Percentiles rank a stretch among this genome's conserved stretches.
Evolutionary conservation across 2,329 filamentous ascomycete genomes (phyloP).

Genomic region (Onygenales sp.): DNA sequence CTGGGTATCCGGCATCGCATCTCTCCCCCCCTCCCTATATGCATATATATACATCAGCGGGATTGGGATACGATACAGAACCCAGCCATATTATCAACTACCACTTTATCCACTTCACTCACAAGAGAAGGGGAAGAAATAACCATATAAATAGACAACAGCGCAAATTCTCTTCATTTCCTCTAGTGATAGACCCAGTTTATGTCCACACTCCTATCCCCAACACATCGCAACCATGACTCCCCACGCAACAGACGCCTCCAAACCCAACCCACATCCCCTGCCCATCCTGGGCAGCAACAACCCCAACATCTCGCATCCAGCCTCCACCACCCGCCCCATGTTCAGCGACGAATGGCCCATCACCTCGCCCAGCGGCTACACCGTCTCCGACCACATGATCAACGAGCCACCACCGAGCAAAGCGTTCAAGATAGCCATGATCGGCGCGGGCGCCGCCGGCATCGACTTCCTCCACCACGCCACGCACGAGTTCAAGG

Average conservation of each 20-base stretch:
- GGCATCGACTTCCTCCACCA: slow-evolving; percentile 15
- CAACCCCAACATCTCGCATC: slow-evolving; percentile 10
- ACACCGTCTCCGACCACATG: slow-evolving; percentile 10
- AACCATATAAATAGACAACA: background rate
- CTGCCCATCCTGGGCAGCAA: slow-evolving; percentile 8
- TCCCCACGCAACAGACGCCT: background rate
- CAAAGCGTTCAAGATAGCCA: slow-evolving; percentile 11
- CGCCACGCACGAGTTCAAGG: slow-evolving; percentile 6
- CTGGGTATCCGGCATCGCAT: too few relatives aligned
- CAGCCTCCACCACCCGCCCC: slow-evolving; percentile 7
- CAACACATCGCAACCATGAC: background rate
- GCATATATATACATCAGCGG: background rate
- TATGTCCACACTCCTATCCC: background rate
- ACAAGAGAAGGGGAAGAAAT: too few relatives aligned
- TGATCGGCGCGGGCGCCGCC: slow-evolving; percentile 12
- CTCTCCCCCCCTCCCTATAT: too few relatives aligned
- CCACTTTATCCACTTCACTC: background rate
- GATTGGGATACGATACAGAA: background rate
- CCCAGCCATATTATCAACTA: background rate
- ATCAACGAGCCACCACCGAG: slow-evolving; percentile 9
- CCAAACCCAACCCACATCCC: background rate
- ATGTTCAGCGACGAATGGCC: slow-evolving; percentile 10
- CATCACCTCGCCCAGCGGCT: slow-evolving; percentile 7
- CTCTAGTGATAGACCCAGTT: too few relatives aligned
- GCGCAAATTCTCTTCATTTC: background rate